These are phyloP conservation scores for Epichloe uncinata DNA, from an alignment of 2,329 filamentous ascomycete species.

Conservation along the genomic window DNA sequence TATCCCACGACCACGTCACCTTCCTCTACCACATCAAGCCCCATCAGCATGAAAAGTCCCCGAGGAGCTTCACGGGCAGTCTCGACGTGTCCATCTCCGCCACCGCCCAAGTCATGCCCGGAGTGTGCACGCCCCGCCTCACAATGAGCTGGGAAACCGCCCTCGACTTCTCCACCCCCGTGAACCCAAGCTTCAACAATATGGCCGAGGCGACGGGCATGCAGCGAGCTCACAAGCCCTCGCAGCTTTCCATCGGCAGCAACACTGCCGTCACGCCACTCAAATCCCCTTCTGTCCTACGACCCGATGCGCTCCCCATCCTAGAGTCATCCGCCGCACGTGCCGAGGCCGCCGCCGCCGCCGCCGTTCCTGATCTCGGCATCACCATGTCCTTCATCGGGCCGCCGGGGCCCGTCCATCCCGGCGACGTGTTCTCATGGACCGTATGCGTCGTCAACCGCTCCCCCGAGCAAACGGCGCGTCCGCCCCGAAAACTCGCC, in stretches of 20 bases:
- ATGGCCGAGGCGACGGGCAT: constrained; percentile 38
- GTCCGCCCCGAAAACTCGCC: constrained; percentile 50
- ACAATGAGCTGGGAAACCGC: constrained; percentile 54
- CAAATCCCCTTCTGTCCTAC: constrained; percentile 40
- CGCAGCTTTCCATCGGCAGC: constrained; percentile 47
- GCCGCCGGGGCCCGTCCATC: constrained; percentile 39
- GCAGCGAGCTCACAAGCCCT: constrained; percentile 46
- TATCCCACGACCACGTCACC: constrained; percentile 61
- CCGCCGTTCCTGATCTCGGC: constrained; percentile 44
- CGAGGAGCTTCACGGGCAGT: constrained; percentile 34
- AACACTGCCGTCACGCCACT: constrained; percentile 41
- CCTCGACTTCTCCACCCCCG: constrained; percentile 54
- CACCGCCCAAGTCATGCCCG: constrained; percentile 41
- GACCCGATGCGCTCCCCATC: constrained; percentile 46
- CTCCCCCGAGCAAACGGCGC: constrained; percentile 30
- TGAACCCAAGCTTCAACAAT: constrained; percentile 49
- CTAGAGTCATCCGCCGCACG: constrained; percentile 39
- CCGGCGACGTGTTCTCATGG: constrained; percentile 59
- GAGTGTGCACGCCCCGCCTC: constrained; percentile 46
- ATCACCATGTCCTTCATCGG: constrained; percentile 64
- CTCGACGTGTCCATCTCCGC: constrained; percentile 49
- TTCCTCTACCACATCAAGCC: constrained; percentile 57
- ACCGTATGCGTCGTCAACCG: constrained; percentile 66
- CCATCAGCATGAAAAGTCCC: constrained; percentile 29
- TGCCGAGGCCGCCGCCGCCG: constrained; percentile 24